Evolutionary conservation across 139 green algal species (phyloP).

Genomic region (Picochlorum sp.): DNA sequence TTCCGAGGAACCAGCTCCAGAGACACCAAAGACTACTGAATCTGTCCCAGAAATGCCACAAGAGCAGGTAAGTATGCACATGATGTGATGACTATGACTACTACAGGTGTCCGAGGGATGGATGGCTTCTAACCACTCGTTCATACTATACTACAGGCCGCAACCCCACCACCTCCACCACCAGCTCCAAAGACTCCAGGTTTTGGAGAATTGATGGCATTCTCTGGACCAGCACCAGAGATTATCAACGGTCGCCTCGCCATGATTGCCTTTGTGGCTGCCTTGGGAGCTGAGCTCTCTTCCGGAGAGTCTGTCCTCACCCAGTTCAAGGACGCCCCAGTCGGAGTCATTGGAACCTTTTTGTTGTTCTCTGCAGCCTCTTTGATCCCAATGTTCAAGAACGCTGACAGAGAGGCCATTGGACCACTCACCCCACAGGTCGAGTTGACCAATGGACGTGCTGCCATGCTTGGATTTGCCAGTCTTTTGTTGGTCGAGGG

Average conservation of each 20-base stretch:
- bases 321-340: constrained; percentile 28
- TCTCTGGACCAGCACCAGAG: constrained; percentile 43
- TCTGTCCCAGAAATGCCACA: not conserved
- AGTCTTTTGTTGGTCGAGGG: constrained; percentile 27
- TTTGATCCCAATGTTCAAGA: constrained; percentile 17
- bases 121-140: not conserved
- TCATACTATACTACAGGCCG: not conserved
- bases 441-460: constrained; percentile 33
- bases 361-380: constrained; percentile 16
- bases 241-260: constrained; percentile 47
- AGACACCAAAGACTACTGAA: not conserved
- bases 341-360: constrained; percentile 17
- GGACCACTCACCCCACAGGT: constrained; percentile 24
- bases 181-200: constrained; percentile 2
- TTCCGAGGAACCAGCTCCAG: not conserved
- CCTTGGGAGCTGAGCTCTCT: constrained; percentile 29
- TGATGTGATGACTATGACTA: too few relatives aligned
- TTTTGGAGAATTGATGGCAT: constrained; percentile 37
- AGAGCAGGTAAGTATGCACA: not conserved
- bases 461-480: constrained; percentile 47
- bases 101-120: not conserved
- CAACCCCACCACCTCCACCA: not conserved
- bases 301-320: constrained; percentile 28
- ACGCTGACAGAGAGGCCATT: constrained; percentile 17
- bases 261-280: constrained; percentile 47